These are phyloP conservation scores for Starmerella davenportii DNA, from an alignment of 805 yeast species.

Conservation along the genomic window DNA sequence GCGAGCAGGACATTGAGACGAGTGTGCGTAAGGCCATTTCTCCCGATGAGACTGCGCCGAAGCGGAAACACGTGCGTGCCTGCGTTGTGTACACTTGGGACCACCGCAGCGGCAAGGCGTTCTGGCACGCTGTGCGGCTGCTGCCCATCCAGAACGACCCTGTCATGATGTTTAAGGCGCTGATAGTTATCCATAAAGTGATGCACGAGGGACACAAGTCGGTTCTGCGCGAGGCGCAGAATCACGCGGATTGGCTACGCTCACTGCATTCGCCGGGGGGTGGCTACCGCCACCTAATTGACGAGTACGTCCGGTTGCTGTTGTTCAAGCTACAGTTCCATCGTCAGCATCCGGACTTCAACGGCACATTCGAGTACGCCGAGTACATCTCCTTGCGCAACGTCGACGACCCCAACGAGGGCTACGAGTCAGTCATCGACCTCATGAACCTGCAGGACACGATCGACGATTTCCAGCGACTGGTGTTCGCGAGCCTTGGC, in stretches of 20 bases:
- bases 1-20: slow-evolving; percentile 25
- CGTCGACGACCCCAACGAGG: slow-evolving; percentile 88
- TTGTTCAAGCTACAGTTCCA: slow-evolving; percentile 67
- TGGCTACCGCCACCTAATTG: slow-evolving; percentile 51
- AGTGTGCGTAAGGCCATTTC: slow-evolving; percentile 72
- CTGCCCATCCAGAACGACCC: slow-evolving; percentile 70
- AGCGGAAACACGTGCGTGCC: slow-evolving; percentile 87
- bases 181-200: slow-evolving; percentile 75
- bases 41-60: slow-evolving; percentile 77
- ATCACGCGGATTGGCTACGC: slow-evolving; percentile 60
- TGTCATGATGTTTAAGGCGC: slow-evolving; percentile 66
- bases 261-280: slow-evolving; percentile 36
- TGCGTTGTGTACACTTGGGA: slow-evolving; percentile 96
- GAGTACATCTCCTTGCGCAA: slow-evolving; percentile 78
- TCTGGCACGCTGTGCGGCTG: slow-evolving; percentile 67
- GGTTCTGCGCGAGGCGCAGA: slow-evolving; percentile 59
- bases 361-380: slow-evolving; percentile 89
- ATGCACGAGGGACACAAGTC: slow-evolving; percentile 96
- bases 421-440: slow-evolving; percentile 75
- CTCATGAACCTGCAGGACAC: slow-evolving; percentile 72
- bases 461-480: slow-evolving; percentile 57
- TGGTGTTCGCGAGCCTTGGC: slow-evolving; percentile 50
- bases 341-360: slow-evolving; percentile 68
- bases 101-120: slow-evolving; percentile 62
- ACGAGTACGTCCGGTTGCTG: slow-evolving; percentile 55